Conservation (phyloP, 805 yeast species). For the Candida orba region DNA sequence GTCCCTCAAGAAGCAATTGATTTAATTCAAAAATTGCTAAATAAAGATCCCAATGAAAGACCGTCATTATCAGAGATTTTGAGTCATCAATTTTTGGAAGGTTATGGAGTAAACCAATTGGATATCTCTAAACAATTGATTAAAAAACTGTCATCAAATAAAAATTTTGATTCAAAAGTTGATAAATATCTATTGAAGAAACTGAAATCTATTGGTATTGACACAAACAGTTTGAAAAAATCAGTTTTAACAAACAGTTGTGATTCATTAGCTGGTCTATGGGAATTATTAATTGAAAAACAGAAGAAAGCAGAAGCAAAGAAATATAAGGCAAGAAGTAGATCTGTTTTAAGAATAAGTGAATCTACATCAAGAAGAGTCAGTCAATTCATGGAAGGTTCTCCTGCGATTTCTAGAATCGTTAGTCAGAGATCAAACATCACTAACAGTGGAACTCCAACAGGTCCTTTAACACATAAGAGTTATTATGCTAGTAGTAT, state of each 20-base stretch:
- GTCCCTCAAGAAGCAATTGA: slow-evolving; percentile 43
- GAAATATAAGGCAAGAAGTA: slow-evolving; percentile 28
- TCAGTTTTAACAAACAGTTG: slow-evolving; percentile 53
- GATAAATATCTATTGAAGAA: slow-evolving; percentile 58
- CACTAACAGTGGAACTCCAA: not conserved
- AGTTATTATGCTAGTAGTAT: not conserved
- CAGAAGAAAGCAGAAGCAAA: slow-evolving; percentile 27
- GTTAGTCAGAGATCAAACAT: slow-evolving; percentile 21
- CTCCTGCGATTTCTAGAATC: slow-evolving; percentile 24
- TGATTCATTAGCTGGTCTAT: slow-evolving; percentile 68
- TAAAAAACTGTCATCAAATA: slow-evolving; percentile 28
- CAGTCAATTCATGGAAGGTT: slow-evolving; percentile 20
- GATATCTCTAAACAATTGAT: slow-evolving; percentile 32
- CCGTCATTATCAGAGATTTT: slow-evolving; percentile 51
- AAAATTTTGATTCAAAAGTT: slow-evolving; percentile 49
- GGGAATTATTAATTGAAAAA: slow-evolving; percentile 57
- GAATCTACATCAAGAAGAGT: slow-evolving; percentile 24
- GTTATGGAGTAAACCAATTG: slow-evolving; percentile 35
- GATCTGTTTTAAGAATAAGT: slow-evolving; percentile 26
- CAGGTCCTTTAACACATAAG: not conserved
- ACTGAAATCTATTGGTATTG: slow-evolving; percentile 54
- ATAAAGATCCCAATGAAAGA: slow-evolving; percentile 59
- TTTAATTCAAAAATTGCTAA: slow-evolving; percentile 47
- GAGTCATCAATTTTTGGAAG: slow-evolving; percentile 41
- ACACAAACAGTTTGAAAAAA: slow-evolving; percentile 49